A percentile compares a stretch with the other conserved stretches of the same genome.
Conservation (phyloP, 2,329 filamentous ascomycete genomes). For the Colletotrichum sp. region DNA sequence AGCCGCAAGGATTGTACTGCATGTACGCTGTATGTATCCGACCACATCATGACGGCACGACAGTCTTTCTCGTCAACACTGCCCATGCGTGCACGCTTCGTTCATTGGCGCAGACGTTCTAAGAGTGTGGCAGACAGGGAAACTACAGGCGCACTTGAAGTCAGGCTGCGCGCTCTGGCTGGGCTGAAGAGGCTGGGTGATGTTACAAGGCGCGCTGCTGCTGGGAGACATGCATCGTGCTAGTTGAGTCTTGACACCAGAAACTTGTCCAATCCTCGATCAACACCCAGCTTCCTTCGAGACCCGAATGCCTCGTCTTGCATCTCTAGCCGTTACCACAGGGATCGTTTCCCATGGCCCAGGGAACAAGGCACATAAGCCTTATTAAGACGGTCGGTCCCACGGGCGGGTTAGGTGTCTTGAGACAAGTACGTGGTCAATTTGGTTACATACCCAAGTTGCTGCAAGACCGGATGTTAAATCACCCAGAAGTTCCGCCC, state of each 20-base stretch:
- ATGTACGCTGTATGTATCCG: not conserved
- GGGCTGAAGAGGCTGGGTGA: not conserved
- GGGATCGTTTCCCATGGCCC: not conserved
- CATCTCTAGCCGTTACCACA: not conserved
- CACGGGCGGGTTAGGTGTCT: not conserved
- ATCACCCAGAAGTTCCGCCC: not conserved
- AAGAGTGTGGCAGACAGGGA: not conserved
- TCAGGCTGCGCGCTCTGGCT: not conserved
- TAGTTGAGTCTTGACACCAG: not conserved
- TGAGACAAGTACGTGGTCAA: not conserved
- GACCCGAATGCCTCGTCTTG: not conserved
- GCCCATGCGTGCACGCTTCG: not conserved
- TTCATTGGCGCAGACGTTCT: not conserved
- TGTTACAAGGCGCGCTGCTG: not conserved
- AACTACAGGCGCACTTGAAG: not conserved
- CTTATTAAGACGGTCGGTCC: not conserved
- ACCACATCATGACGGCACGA: not conserved
- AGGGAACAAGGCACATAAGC: not conserved
- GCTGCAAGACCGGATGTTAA: not conserved
- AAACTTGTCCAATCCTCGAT: conserved; percentile 3
- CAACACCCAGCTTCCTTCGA: not conserved
- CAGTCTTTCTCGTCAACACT: not conserved
- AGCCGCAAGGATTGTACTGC: not conserved
- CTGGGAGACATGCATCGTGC: not conserved
- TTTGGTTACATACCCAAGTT: not conserved